Evolutionary conservation across 495 filamentous ascomycete genomes (phyloP), one percentile per base, ranked within the genome.

Genomic region (Podospora pseudoanserina): DNA sequence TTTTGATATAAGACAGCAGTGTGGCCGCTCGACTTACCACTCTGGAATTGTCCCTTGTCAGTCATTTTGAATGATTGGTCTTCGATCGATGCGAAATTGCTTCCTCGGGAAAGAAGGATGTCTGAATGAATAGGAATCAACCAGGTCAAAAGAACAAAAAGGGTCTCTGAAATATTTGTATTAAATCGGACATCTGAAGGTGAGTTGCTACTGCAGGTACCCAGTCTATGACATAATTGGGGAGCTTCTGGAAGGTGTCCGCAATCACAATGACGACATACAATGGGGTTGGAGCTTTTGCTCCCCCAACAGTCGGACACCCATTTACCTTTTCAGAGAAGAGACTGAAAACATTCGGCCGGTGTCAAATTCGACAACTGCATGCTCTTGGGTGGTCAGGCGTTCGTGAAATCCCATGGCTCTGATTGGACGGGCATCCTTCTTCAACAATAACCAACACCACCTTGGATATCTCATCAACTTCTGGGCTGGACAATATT

Each of bases 21-120:
- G 16, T 59, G 54, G 11, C 20, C 20, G 20, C 7, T 49, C 53
- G 15, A 34, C 80, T 66, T 75, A 87, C 86, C 86, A 26, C 76
- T 73, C 60, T 85, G 78, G 72, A 88, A 89, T 71, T 87, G 85
- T 54, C 82, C 79, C 65, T 82, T 76, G 62, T 67, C 60, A 7
- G 72, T 63, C 74, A 76, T 76, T 2, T 60, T 74, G 30, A 34
- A 30, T 62, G 13, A n/a, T 28, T 62, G 23, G 27, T 30, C 60
- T 62, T 5, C 16, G 27, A 62, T 49, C 13, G 18, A 15, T 16
- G 23, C 32, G 60, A 34, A 62, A 27, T 16, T 32, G 60, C 1
- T 30, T 34, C 27, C 18, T 13, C 1, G 26, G 27, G 5, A 34
- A 32, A 28, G 4, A 30, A 62, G 30, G 32, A 15, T 62, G 13